Conservation (phyloP, 2,329 filamentous ascomycete genomes). For the Colletotrichum siamense region DNA sequence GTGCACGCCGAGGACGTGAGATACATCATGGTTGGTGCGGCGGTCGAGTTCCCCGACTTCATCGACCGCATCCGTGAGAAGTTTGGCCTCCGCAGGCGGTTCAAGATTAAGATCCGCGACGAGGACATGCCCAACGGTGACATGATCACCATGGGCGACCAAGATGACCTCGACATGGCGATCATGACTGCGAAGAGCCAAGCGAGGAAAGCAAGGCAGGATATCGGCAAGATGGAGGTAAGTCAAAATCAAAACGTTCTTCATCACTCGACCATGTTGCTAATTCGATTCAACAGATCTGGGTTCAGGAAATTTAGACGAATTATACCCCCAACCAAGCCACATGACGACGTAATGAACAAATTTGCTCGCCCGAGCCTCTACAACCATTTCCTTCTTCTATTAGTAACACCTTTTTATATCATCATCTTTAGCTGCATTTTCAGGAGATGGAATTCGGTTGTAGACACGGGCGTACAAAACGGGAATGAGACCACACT, state of each 20-base stretch:
- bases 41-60: constrained; percentile 78
- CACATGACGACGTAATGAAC: constrained; percentile 33
- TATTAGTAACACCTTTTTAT: neutral
- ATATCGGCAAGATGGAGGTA: constrained; percentile 96
- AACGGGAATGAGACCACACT: neutral
- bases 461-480: constrained; percentile 20
- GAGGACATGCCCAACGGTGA: constrained; percentile 80
- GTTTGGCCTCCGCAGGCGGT: constrained; percentile 76
- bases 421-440: constrained; percentile 8
- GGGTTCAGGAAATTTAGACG: constrained; percentile 52
- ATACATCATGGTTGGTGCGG: constrained; percentile 84
- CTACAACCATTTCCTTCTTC: constrained; percentile 10
- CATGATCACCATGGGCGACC: constrained; percentile 96
- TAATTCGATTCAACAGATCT: constrained; percentile 45
- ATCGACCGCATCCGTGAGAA: constrained; percentile 84
- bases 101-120: constrained; percentile 89
- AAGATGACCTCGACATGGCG: constrained; percentile 93
- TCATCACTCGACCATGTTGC: neutral
- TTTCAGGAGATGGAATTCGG: constrained; percentile 10
- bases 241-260: constrained; percentile 40
- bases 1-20: constrained; percentile 90
- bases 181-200: constrained; percentile 71
- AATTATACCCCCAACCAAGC: constrained; percentile 23
- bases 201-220: constrained; percentile 75
- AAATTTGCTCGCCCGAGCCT: constrained; percentile 3